Percentiles rank a stretch among this genome's conserved stretches.
Evolutionary conservation across 106 monocot species (phyloP).

Genomic region (Xerophyta viscosa): DNA sequence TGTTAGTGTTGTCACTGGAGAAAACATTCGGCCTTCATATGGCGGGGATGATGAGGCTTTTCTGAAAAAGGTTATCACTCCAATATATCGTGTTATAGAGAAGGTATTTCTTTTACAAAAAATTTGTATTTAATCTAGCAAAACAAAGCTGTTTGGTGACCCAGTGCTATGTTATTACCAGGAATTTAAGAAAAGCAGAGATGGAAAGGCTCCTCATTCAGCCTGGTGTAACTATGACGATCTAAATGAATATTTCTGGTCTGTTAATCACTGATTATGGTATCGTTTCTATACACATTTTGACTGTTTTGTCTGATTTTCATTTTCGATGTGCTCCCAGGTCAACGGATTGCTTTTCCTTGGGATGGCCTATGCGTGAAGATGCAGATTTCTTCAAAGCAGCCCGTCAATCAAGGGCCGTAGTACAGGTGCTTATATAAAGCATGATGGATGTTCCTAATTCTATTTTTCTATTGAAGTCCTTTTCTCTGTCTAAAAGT

Average conservation of each 20-base stretch:
- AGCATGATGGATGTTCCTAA: constrained; percentile 14
- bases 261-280: constrained; percentile 8
- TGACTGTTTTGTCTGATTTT: too few species aligned
- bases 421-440: constrained; percentile 24
- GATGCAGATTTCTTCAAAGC: constrained; percentile 92
- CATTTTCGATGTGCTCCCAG: constrained; percentile 20
- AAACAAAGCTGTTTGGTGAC: too few species aligned
- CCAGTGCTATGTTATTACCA: too few species aligned
- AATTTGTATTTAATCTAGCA: too few species aligned
- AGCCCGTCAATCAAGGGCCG: constrained; percentile 36
- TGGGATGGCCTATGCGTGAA: constrained; percentile 99
- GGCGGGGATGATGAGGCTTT: constrained; percentile 96
- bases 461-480: too few species aligned
- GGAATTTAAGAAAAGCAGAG: constrained; percentile 86
- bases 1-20: constrained; percentile 93
- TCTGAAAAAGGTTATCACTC: constrained; percentile 84
- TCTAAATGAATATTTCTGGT: constrained; percentile 99
- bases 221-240: constrained; percentile 99
- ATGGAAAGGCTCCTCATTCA: constrained; percentile 89
- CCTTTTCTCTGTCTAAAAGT: too few species aligned
- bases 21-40: constrained; percentile 90
- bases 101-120: too few species aligned
- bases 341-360: constrained; percentile 87
- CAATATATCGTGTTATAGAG: constrained; percentile 87
- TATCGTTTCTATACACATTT: too few species aligned